phyloP scores from a whole-genome alignment of 1,284 basidiomycete species.

The Ceratorhiza oryzae-sativae region DNA sequence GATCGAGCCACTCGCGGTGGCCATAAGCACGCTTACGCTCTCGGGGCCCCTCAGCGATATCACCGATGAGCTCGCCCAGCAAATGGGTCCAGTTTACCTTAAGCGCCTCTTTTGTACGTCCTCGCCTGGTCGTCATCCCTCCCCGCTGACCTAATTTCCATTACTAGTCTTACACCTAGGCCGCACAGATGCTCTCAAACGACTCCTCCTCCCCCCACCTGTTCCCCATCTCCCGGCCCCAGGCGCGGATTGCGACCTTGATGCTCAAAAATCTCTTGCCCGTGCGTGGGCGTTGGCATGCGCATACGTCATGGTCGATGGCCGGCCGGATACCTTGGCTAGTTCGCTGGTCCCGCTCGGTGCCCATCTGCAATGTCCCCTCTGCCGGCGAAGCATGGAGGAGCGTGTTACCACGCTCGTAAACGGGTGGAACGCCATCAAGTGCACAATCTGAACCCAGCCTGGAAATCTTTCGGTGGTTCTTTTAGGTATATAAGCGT shows the following conservation, averaged over 20 bases:
- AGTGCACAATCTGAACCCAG: constrained; percentile 19
- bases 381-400: constrained; percentile 23
- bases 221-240: constrained; percentile 7
- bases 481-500: not conserved
- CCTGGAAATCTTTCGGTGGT: not conserved
- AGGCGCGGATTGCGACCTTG: constrained; percentile 4
- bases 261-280: constrained; percentile 20
- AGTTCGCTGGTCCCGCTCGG: not conserved
- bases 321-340: constrained; percentile 5
- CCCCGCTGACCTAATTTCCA: not conserved
- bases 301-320: constrained; percentile 19
- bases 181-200: constrained; percentile 39
- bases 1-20: constrained; percentile 35
- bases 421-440: constrained; percentile 27
- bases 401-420: constrained; percentile 15
- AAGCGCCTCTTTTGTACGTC: constrained; percentile 37
- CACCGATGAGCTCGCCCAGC: constrained; percentile 30
- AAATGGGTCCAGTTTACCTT: constrained; percentile 39
- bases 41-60: constrained; percentile 36
- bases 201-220: constrained; percentile 36
- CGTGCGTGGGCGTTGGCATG: constrained; percentile 29
- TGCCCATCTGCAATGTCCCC: constrained; percentile 5
- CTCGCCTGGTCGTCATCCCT: not conserved
- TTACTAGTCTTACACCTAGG: constrained; percentile 36
- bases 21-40: constrained; percentile 34